Evolutionary conservation across 805 yeast species (phyloP), one percentile per base, ranked within the genome.

Genomic region (Kuraishia hungarica): DNA sequence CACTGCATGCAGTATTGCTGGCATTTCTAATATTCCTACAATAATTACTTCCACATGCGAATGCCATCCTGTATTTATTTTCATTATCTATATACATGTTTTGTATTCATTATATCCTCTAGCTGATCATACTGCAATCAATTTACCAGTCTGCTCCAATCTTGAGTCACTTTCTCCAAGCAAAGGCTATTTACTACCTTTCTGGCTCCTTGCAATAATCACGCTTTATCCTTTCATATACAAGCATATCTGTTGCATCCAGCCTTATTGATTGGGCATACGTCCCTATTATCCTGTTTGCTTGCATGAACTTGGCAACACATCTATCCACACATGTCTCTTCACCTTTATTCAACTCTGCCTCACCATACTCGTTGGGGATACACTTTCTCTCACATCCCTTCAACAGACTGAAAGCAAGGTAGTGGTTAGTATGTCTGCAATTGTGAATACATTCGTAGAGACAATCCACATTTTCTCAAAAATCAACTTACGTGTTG

Each of bases 271-370:
- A 56, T 58, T 76, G 75, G 59, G 77, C 73, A 68, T 71, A 64
- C 17, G 74, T 77, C 0, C 93, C 94, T 29, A 89, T 72, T 54
- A 78, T 65, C 50, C 80, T 68, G 66, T 86, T 91, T 51, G 91
- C 85, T 62, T 78, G 78, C 74, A 90, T 88, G 69, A 85, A 91
- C 68, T 92, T 92, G 59, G 83, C 71, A 50, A 88, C 93, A 72
- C 98, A 92, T 57, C 97, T 75, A 67, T 91, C 97, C 11, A 89
- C 72, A 67, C 97, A 93, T 50, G 81, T 78, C 57, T 76, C 70
- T 66, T 92, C 97, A 43, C 97, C 97, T 63, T 91, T 90, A 59
- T 82, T 83, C 54, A 92, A 73, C 24, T 93, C 97, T 10, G 81
- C 77, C 62, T 93, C 98, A 17, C 89, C 89, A 70, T 87, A 92